phyloP scores from a whole-genome alignment of 139 green algal genomes.

The Haematococcus sp. region DNA sequence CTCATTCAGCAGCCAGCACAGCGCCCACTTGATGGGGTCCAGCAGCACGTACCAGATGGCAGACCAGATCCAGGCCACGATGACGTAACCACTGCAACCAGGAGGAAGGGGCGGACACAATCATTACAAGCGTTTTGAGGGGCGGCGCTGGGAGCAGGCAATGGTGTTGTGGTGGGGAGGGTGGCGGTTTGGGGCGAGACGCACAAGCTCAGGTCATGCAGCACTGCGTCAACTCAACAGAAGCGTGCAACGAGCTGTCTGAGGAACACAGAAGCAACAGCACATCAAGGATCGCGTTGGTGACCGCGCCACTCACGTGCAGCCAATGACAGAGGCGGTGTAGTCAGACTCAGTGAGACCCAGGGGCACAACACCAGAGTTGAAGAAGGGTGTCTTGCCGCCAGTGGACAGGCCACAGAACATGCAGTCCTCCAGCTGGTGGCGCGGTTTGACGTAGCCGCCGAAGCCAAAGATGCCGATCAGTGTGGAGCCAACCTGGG shows the following conservation, averaged over 20 bases:
- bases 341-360: constrained; percentile 52
- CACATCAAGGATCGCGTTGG: too few species aligned
- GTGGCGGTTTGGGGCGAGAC: too few species aligned
- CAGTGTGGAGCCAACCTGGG: constrained; percentile 64
- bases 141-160: too few species aligned
- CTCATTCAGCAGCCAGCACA: constrained; percentile 73
- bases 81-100: constrained; percentile 64
- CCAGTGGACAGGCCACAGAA: constrained; percentile 55
- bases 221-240: too few species aligned
- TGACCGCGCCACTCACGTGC: constrained; percentile 45
- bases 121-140: too few species aligned
- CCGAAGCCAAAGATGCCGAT: constrained; percentile 72
- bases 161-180: too few species aligned
- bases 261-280: too few species aligned
- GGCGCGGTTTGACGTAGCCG: constrained; percentile 57
- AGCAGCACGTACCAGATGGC: constrained; percentile 75
- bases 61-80: constrained; percentile 80
- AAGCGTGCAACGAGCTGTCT: too few species aligned
- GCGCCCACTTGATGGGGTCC: constrained; percentile 72
- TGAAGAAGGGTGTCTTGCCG: constrained; percentile 43
- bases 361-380: constrained; percentile 43
- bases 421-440: constrained; percentile 40
- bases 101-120: too few species aligned
- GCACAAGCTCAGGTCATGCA: too few species aligned
- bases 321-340: constrained; percentile 71